A percentile compares a stretch with the other conserved stretches of the same genome.
These are phyloP conservation scores for Lactarius hengduanensis DNA, from an alignment of 768 basidiomycete genomes.

Conservation along the genomic window DNA sequence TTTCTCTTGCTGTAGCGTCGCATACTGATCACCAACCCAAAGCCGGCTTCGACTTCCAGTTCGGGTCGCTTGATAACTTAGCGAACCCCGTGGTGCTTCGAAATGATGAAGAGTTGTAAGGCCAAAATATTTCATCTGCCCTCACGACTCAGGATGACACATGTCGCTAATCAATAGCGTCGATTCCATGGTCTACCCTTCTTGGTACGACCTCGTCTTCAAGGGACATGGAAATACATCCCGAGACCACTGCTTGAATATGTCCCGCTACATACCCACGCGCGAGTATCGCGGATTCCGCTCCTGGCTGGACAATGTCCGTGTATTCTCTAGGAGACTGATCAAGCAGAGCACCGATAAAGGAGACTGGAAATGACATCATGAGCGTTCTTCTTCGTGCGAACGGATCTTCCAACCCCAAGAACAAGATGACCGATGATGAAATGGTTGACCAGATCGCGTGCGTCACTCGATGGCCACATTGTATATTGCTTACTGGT, in stretches of 20 bases:
- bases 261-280: background rate
- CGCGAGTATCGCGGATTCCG: conserved; percentile 6
- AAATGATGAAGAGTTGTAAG: conserved; percentile 32
- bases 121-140: background rate
- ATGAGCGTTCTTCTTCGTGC: conserved; percentile 3
- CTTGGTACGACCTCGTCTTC: conserved; percentile 7
- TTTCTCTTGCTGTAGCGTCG: background rate
- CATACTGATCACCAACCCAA: background rate
- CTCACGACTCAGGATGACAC: background rate
- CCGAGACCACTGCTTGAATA: background rate
- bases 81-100: conserved; percentile 29
- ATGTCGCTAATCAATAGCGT: background rate
- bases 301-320: background rate
- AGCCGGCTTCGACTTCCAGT: conserved; percentile 34
- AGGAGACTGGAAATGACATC: conserved; percentile 2
- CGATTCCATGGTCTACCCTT: conserved; percentile 6
- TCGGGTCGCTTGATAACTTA: conserved; percentile 30
- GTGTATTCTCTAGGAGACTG: background rate
- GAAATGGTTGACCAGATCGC: background rate
- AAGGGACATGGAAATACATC: background rate
- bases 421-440: background rate
- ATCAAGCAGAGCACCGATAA: background rate
- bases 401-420: background rate
- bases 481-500: background rate
- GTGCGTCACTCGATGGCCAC: background rate